phyloP scores from a whole-genome alignment of 176 grass and related monocot genomes.

The Poa annua region DNA sequence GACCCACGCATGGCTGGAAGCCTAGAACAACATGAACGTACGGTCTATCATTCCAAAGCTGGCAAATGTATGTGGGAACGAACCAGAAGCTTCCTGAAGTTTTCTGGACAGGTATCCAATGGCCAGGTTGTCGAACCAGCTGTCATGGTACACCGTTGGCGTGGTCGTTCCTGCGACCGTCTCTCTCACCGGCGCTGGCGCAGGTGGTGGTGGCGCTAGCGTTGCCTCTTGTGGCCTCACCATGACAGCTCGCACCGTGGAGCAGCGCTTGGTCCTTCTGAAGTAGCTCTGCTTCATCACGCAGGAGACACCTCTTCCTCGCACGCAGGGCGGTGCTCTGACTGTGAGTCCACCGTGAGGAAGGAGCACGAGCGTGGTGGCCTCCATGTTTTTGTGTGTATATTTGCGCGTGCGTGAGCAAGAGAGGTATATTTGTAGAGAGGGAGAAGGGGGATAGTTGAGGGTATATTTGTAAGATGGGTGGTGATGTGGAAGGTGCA shows the following conservation, averaged over 20 bases:
- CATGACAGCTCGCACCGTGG: conserved; percentile 41
- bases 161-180: neutral
- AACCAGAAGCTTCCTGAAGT: conserved; percentile 75
- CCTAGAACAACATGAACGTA: neutral
- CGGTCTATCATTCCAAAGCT: conserved; percentile 6
- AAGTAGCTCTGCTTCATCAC: neutral
- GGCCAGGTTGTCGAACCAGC: conserved; percentile 83
- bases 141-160: conserved; percentile 61
- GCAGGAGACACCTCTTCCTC: neutral
- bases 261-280: conserved; percentile 20
- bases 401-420: neutral
- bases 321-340: neutral
- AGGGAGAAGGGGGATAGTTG: neutral
- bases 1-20: neutral
- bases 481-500: neutral
- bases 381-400: conserved; percentile 33
- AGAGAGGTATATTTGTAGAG: conserved; percentile 4
- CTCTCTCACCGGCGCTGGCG: neutral
- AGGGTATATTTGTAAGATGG: neutral
- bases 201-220: neutral
- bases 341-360: conserved; percentile 30
- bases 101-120: conserved; percentile 72
- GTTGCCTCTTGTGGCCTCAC: conserved; percentile 40
- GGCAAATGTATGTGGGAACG: neutral
- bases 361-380: conserved; percentile 32